phyloP scores from a whole-genome alignment of 192 early-diverging fungal species.

The Coemansia sp. region DNA sequence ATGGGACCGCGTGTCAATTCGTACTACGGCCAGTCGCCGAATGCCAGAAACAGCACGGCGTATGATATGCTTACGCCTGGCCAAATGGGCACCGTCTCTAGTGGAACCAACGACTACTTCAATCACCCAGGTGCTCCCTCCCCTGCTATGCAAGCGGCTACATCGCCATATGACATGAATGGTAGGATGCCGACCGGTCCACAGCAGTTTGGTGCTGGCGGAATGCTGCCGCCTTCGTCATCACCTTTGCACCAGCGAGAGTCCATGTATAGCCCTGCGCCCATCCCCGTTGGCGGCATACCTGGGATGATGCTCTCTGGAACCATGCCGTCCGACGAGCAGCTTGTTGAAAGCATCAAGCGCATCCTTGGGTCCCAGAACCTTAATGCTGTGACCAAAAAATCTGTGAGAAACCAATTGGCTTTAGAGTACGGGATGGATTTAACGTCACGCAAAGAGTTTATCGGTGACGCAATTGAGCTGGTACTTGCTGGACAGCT shows the following conservation, averaged over 20 bases:
- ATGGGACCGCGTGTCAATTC: slow-evolving; percentile 19
- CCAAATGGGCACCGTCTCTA: neutral
- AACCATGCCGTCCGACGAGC: slow-evolving; percentile 65
- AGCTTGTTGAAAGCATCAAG: slow-evolving; percentile 68
- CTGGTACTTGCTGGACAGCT: slow-evolving; percentile 39
- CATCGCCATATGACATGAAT: slow-evolving; percentile 3
- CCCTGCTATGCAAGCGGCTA: neutral
- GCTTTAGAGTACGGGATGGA: slow-evolving; percentile 69
- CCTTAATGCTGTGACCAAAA: slow-evolving; percentile 77
- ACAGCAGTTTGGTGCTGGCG: neutral
- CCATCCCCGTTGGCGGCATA: slow-evolving; percentile 28
- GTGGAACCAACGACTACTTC: slow-evolving; percentile 15
- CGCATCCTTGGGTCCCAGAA: slow-evolving; percentile 70
- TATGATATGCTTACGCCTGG: slow-evolving; percentile 9
- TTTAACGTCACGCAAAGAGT: slow-evolving; percentile 65
- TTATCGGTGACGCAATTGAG: slow-evolving; percentile 72
- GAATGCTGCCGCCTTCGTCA: slow-evolving; percentile 1
- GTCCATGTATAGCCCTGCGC: slow-evolving; percentile 26
- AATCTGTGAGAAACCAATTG: slow-evolving; percentile 76
- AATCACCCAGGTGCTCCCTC: slow-evolving; percentile 11
- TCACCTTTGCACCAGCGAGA: slow-evolving; percentile 35
- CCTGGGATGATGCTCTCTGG: slow-evolving; percentile 49
- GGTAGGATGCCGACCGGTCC: neutral
- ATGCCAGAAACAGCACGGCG: neutral
- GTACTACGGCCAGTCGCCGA: slow-evolving; percentile 34